Percentiles rank a stretch among this genome's conserved stretches.
phyloP scores from a whole-genome alignment of 768 basidiomycete species.

The Naganishia friedmannii region DNA sequence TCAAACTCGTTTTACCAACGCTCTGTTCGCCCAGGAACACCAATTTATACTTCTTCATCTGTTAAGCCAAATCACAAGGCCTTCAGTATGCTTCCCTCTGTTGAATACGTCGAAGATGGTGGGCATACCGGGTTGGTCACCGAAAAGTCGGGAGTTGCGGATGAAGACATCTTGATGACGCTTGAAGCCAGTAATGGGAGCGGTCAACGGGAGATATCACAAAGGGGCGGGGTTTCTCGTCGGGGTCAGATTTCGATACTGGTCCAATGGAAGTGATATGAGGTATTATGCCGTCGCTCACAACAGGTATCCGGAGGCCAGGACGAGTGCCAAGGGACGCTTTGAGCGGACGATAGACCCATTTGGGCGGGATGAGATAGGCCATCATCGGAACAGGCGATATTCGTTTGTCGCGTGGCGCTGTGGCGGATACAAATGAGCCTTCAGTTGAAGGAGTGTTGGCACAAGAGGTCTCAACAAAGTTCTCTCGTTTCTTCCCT shows the following conservation, averaged over 20 bases:
- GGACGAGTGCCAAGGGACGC: neutral
- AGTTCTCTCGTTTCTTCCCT: too few species aligned
- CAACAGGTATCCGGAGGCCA: neutral
- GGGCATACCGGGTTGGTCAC: constrained; percentile 23
- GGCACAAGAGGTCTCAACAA: neutral
- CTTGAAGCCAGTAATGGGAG: neutral
- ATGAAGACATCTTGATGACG: constrained; percentile 23
- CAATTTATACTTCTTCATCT: constrained; percentile 92
- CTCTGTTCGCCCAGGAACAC: constrained; percentile 95
- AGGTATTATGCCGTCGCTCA: neutral
- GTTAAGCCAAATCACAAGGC: constrained; percentile 39
- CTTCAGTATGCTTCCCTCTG: neutral
- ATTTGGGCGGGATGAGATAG: constrained; percentile 19
- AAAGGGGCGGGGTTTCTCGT: neutral
- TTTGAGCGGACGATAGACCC: too few species aligned
- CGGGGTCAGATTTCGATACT: neutral
- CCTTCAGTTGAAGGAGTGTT: neutral
- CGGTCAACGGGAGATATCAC: neutral
- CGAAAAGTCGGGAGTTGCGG: constrained; percentile 28
- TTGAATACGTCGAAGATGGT: neutral
- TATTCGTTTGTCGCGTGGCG: constrained; percentile 9
- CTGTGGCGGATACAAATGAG: constrained; percentile 7
- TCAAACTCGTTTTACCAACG: constrained; percentile 97
- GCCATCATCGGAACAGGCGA: neutral
- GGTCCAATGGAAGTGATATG: neutral